phyloP scores from a whole-genome alignment of 768 basidiomycete species.

The Vishniacozyma victoriae region DNA sequence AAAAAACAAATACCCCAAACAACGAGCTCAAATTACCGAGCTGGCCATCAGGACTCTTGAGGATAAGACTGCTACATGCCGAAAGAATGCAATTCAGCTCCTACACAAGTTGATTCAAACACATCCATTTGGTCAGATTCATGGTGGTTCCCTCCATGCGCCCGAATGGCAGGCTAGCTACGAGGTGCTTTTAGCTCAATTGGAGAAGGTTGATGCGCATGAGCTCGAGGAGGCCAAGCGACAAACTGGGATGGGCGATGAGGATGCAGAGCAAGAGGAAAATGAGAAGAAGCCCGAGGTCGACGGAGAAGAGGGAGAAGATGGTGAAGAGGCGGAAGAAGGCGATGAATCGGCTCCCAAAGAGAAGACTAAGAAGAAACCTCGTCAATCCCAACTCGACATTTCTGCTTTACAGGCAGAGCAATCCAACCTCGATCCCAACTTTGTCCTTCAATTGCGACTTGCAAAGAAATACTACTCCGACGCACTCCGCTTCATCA shows the following conservation, averaged over 20 bases:
- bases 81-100: slow-evolving; percentile 73
- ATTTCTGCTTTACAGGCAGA: slow-evolving; percentile 64
- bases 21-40: slow-evolving; percentile 67
- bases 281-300: slow-evolving; percentile 18
- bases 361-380: slow-evolving; percentile 51
- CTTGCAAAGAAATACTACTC: slow-evolving; percentile 78
- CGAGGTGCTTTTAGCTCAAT: slow-evolving; percentile 56
- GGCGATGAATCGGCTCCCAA: slow-evolving; percentile 9
- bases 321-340: slow-evolving; percentile 42
- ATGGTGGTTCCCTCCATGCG: slow-evolving; percentile 72
- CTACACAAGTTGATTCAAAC: slow-evolving; percentile 70
- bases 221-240: slow-evolving; percentile 50
- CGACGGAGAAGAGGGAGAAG: slow-evolving; percentile 43
- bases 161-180: slow-evolving; percentile 71
- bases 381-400: slow-evolving; percentile 52
- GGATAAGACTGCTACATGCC: slow-evolving; percentile 83
- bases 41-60: slow-evolving; percentile 74
- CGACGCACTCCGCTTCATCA: slow-evolving; percentile 80
- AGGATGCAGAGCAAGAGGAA: slow-evolving; percentile 37
- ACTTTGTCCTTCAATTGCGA: slow-evolving; percentile 61
- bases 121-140: slow-evolving; percentile 78
- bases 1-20: slow-evolving; percentile 74
- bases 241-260: slow-evolving; percentile 45
- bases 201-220: slow-evolving; percentile 63
- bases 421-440: slow-evolving; percentile 63